Evolutionary conservation across 1,139 yeast species (phyloP), one percentile per base, ranked within the genome.

Genomic region (Zygosaccharomyces pseudobailii): DNA sequence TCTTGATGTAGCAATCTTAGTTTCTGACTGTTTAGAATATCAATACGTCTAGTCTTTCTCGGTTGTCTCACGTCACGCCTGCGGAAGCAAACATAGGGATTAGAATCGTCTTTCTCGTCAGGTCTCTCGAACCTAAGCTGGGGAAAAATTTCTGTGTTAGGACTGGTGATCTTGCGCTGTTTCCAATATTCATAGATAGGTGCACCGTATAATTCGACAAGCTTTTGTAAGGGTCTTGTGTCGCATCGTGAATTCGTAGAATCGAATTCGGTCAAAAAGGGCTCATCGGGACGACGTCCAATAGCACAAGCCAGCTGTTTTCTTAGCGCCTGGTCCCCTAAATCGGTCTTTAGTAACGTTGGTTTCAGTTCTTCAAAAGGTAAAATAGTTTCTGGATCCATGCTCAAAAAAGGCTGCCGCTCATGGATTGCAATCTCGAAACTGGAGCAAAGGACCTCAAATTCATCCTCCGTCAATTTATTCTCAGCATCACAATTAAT

Each of bases 31-130:
- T 95, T 89, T 55, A 88, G 84, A 32, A 87, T 80, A 69, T 94
- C 99, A 0, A 97, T 88, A 55, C 97, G 79, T 66, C 99, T 80
- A 0, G 99, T 94, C 66, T 92, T 92, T 66, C 99, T 84, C 35
- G 95, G 95, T 65, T 87, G 97, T 55, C 98, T 81, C 56, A 89
- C 84, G 62, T 90, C 98, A 67, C 99, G 85, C 59, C 97, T 82
- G 62, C 99, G 80, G 72, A 94, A 92, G 71, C 97, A 88, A 39
- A 89, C 84, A 67, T 94, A 92, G 1, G 99, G 97, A 67, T 92
- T 97, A 51, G 79, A 80, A 61, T 92, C 98, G 61, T 90, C 97
- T 59, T 87, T 87, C 55, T 89, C 96, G 47, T 79, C 80, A 19
- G 87, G 88, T 58, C 87, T 94, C 68, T 90, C 97, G 63, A 87